A percentile compares a stretch with the other conserved stretches of the same genome.
Conservation (phyloP, 257 asterid genomes). For the Scutellaria barbata region DNA sequence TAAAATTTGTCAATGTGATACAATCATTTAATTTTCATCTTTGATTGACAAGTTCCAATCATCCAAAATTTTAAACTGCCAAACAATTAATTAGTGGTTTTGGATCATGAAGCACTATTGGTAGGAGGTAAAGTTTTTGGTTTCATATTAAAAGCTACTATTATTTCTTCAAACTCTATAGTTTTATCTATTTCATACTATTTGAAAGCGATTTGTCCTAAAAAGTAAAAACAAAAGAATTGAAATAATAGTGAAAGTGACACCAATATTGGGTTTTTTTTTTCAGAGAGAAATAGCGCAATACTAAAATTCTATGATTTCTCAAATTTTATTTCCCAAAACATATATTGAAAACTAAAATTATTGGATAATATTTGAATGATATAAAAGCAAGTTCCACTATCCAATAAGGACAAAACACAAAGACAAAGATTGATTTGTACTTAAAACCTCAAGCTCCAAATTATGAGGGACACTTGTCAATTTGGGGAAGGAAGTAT, state of each 20-base stretch:
- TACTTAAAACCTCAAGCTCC: conserved; percentile 39
- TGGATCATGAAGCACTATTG: conserved; percentile 24
- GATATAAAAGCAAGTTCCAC: conserved; percentile 34
- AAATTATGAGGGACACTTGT: conserved; percentile 50
- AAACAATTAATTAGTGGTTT: conserved; percentile 27
- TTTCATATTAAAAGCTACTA: conserved; percentile 20
- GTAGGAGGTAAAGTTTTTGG: neutral
- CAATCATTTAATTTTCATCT: neutral
- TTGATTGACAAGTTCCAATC: conserved; percentile 20
- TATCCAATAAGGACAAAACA: conserved; percentile 39
- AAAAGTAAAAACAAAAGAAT: neutral
- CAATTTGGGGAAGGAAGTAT: conserved; percentile 26
- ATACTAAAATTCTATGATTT: conserved; percentile 6
- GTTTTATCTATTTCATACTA: neutral
- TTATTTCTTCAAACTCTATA: conserved; percentile 21
- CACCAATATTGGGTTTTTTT: neutral
- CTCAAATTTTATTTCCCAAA: neutral
- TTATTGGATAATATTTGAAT: conserved; percentile 33
- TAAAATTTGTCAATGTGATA: neutral
- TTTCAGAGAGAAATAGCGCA: neutral
- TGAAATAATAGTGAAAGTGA: conserved; percentile 27
- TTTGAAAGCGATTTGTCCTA: conserved; percentile 13
- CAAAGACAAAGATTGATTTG: conserved; percentile 34
- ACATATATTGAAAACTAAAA: neutral
- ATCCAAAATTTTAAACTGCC: conserved; percentile 24